Base-by-base conservation (phyloP, 495 filamentous ascomycete species). In the Penicillium parvum region DNA sequence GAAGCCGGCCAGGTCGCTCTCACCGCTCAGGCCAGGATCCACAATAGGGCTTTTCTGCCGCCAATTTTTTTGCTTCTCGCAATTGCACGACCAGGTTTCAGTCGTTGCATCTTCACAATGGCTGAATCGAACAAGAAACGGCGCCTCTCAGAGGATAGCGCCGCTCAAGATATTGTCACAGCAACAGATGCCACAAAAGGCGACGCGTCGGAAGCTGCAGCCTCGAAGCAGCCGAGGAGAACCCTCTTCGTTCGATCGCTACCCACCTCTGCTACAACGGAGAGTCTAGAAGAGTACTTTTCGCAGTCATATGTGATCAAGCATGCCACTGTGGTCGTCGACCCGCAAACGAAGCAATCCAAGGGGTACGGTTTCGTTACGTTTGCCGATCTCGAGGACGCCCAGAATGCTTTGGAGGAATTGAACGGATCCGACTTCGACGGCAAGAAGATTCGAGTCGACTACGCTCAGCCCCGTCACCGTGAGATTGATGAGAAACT, bases 361-460 rank as follows among this genome's bases (percentile, higher is more conserved):
- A 85, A 88, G 51, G 91, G 91, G 7, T 99, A 86, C 63, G 92
- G 92, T 35, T 99, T 99, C 65, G 90, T 97, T 33, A 95, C 92
- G 9, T 96, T 97, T 55, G 84, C 90, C 55, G 91, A 97, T 55
- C 73, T 85, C 37, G 89, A 96, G 46, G 92, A 99, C 66, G 90
- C 92, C 18, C 66, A 84, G 49, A 72, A 77, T 37, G 92, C 92
- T 11, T 71, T 82, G 57, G 75, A 85, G 47, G 82, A 90, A 60
- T 79, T 95, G 57, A 77, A 94, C 55, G 82, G 83, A 35, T 66
- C 81, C 32, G 68, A 75, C 15, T 76, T 96, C 23, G 74, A 86
- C 25, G 91, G 90, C 1, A 81, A 85, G 48, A 86, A 84, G 48
- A 81, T 98, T 55, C 81, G 76, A 41, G 75, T 97, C 32, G 91